A percentile compares a stretch with the other conserved stretches of the same genome.
These are phyloP conservation scores for Corchorus olitorius DNA, from an alignment of 345 rosid species.

Conservation along the genomic window DNA sequence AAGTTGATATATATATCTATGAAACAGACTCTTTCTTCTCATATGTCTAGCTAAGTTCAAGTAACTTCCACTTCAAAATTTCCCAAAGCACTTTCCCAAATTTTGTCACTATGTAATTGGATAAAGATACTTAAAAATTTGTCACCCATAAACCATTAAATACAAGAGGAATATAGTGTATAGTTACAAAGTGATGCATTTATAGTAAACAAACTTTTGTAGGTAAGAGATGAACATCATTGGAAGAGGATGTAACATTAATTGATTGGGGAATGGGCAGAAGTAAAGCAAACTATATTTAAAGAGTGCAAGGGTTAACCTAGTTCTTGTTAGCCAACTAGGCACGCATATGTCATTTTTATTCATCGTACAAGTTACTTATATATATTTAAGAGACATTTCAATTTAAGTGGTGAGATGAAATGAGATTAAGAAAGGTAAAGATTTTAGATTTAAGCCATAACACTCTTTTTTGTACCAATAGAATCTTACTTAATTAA, in stretches of 20 bases:
- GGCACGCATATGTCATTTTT: neutral
- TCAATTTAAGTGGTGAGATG: too few relatives aligned
- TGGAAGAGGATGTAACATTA: slow-evolving; percentile 11
- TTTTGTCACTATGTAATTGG: neutral
- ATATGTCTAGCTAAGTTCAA: neutral
- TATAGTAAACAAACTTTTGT: neutral
- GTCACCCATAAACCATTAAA: neutral
- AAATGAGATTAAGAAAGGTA: too few relatives aligned
- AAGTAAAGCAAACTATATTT: neutral
- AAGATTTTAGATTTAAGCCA: too few relatives aligned
- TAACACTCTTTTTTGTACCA: too few relatives aligned
- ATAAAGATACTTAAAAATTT: neutral
- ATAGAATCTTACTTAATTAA: too few relatives aligned
- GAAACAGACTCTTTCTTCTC: neutral
- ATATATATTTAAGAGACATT: neutral
- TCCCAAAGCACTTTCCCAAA: neutral
- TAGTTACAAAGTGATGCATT: neutral
- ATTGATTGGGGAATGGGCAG: neutral
- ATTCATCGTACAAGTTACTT: neutral
- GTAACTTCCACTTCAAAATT: slow-evolving; percentile 7
- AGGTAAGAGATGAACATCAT: slow-evolving; percentile 13
- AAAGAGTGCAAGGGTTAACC: neutral
- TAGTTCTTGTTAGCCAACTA: neutral
- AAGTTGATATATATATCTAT: neutral
- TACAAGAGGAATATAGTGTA: neutral